A percentile compares a stretch with the other conserved stretches of the same genome.
These are phyloP conservation scores for Quercus dentata DNA, from an alignment of 306 rosid genomes.

Conservation along the genomic window DNA sequence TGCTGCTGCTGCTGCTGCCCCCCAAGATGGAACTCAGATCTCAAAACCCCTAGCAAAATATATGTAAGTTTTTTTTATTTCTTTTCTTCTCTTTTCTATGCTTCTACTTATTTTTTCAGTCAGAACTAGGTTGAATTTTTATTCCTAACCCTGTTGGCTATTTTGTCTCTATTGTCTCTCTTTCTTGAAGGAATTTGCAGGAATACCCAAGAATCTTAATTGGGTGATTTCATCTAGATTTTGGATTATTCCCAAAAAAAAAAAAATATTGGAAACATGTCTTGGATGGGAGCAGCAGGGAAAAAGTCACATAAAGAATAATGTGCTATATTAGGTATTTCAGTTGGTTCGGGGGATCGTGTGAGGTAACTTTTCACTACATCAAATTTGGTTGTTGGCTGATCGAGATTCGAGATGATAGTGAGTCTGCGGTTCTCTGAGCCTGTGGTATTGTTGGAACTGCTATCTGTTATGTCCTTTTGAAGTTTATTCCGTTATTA, in stretches of 20 bases:
- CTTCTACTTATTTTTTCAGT: background rate
- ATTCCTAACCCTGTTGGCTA: background rate
- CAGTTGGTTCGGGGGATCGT: background rate
- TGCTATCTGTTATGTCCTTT: background rate
- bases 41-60: conserved; percentile 7
- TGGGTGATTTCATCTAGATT: conserved; percentile 6
- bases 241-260: background rate
- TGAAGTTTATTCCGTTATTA: background rate
- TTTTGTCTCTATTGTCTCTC: background rate
- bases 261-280: too few relatives aligned
- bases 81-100: background rate
- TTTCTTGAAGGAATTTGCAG: conserved; percentile 8
- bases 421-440: background rate
- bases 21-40: background rate
- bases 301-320: conserved; percentile 4
- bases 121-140: background rate
- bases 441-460: background rate
- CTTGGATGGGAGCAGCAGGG: background rate
- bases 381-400: background rate
- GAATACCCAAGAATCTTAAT: background rate
- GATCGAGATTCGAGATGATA: background rate
- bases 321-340: background rate
- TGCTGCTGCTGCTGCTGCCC: background rate
- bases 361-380: background rate
- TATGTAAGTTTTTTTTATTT: conserved; percentile 9